A percentile compares a stretch with the other conserved stretches of the same genome.
Conservation (phyloP, 2,329 filamentous ascomycete genomes). For the Pseudopyrenochaeta lycopersici region DNA sequence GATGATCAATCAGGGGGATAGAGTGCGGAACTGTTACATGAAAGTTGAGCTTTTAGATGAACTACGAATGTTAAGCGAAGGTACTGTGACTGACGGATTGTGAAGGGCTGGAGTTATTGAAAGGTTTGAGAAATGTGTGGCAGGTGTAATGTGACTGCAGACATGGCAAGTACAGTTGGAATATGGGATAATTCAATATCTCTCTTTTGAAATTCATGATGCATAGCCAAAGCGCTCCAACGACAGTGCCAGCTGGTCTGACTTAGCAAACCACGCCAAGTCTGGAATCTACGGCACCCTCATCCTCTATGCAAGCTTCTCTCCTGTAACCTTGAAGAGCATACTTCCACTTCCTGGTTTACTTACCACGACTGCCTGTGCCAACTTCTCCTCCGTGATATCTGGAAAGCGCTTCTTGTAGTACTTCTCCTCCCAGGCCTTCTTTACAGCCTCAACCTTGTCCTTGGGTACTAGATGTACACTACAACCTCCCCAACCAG, state of each 20-base stretch:
- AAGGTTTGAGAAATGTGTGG: background rate
- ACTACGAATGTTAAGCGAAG: too few species aligned
- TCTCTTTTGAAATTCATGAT: background rate
- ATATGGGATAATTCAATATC: background rate
- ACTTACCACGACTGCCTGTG: constrained; percentile 85
- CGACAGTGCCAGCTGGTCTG: background rate
- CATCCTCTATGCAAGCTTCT: constrained; percentile 34
- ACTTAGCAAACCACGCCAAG: background rate
- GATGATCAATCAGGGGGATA: too few species aligned
- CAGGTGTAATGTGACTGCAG: background rate
- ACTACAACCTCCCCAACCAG: constrained; percentile 95
- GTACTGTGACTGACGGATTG: too few species aligned
- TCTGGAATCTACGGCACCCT: background rate
- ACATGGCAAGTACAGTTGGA: background rate
- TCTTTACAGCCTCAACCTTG: constrained; percentile 79
- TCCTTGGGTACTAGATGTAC: constrained; percentile 90
- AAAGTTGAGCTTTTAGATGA: too few species aligned
- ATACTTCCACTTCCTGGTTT: constrained; percentile 78
- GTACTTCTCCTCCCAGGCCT: constrained; percentile 82
- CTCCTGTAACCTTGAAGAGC: constrained; percentile 45
- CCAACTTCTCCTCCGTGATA: constrained; percentile 75
- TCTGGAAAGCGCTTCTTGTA: constrained; percentile 76
- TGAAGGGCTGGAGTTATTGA: too few species aligned
- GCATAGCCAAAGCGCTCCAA: background rate
- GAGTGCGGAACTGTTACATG: too few species aligned